Evolutionary conservation across 1,284 basidiomycete species (phyloP).

Genomic region (Salmacisia buchloeana): DNA sequence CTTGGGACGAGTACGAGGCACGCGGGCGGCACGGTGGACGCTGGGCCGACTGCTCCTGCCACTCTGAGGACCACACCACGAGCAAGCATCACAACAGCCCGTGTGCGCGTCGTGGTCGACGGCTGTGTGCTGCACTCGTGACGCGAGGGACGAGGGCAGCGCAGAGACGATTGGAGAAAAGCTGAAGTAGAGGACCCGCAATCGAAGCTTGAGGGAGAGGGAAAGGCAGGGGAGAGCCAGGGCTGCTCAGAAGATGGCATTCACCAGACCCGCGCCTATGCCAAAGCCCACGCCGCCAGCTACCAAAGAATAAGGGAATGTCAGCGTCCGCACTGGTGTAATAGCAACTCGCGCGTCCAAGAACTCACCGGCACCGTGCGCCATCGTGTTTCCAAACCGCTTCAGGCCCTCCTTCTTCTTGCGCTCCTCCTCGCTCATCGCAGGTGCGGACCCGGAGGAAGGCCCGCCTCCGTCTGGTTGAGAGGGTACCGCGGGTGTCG

Average conservation of each 20-base stretch:
- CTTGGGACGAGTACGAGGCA: too few species aligned
- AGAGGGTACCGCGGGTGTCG: too few species aligned
- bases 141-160: too few species aligned
- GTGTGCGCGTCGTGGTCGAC: too few species aligned
- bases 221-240: too few species aligned
- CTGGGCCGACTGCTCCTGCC: too few species aligned
- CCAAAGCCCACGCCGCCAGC: constrained; percentile 5
- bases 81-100: too few species aligned
- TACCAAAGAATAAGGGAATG: background rate
- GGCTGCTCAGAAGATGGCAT: background rate
- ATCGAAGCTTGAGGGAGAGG: background rate
- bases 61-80: too few species aligned
- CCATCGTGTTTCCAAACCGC: background rate
- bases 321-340: background rate
- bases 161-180: too few species aligned
- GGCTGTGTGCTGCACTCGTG: too few species aligned
- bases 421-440: background rate
- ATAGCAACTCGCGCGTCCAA: background rate
- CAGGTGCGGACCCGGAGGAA: background rate
- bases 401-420: constrained; percentile 6
- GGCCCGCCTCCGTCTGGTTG: too few species aligned
- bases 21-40: too few species aligned
- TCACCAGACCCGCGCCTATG: background rate
- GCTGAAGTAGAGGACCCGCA: background rate
- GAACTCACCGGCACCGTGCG: background rate